Evolutionary conservation across 1,139 yeast species (phyloP).

Genomic region (Groenewaldozyma sp.): DNA sequence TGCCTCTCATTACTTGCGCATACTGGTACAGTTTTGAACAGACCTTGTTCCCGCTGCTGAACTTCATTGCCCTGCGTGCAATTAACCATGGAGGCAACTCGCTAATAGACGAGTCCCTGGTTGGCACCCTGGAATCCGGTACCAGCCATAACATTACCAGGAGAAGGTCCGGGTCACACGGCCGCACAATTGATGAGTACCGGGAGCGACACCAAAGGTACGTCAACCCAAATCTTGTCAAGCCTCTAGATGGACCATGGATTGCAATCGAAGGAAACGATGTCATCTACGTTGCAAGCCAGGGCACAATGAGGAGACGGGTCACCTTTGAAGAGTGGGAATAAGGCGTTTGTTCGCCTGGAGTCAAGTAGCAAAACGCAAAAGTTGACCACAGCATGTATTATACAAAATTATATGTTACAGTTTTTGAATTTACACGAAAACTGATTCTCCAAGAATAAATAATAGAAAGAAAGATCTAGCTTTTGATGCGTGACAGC

Average conservation of each 20-base stretch:
- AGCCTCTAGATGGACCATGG: slow-evolving; percentile 74
- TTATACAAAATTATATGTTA: no score
- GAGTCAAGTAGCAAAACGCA: no score
- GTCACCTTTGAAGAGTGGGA: slow-evolving; percentile 45
- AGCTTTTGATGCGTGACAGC: no score
- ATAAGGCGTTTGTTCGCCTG: no score
- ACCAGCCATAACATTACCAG: slow-evolving; percentile 4
- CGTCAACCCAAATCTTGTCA: slow-evolving; percentile 64
- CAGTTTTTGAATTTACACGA: no score
- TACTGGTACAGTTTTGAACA: slow-evolving; percentile 76
- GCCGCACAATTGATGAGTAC: slow-evolving; percentile 53
- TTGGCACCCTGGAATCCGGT: background rate
- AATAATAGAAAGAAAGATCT: no score
- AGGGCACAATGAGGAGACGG: slow-evolving; percentile 45
- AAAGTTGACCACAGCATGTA: no score
- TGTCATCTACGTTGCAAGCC: slow-evolving; percentile 49
- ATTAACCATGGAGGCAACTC: slow-evolving; percentile 28
- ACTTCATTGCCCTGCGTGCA: slow-evolving; percentile 77
- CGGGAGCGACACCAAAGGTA: slow-evolving; percentile 61
- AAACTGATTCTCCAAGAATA: no score
- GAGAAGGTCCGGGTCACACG: slow-evolving; percentile 22
- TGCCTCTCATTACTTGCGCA: slow-evolving; percentile 58
- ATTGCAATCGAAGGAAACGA: slow-evolving; percentile 58
- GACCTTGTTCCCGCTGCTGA: slow-evolving; percentile 69
- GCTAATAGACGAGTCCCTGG: background rate